A percentile compares a stretch with the other conserved stretches of the same genome.
Evolutionary conservation across 305 asterid species (phyloP).

Genomic region (Rubia tinctorum): DNA sequence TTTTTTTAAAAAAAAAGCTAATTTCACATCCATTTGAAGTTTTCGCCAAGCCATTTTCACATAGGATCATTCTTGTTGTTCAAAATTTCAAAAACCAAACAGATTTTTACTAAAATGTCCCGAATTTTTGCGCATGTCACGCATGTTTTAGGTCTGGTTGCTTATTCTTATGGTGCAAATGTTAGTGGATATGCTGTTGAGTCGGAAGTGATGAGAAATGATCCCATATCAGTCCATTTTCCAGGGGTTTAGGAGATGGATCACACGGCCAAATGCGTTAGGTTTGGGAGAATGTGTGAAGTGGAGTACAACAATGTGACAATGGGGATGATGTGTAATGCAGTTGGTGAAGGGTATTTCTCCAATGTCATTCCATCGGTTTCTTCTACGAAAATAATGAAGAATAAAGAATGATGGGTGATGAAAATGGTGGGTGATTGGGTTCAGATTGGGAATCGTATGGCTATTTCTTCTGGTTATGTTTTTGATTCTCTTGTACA

Average conservation of each 20-base stretch:
- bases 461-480: conserved; percentile 13
- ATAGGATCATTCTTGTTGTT: conserved; percentile 52
- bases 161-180: conserved; percentile 39
- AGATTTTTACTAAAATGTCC: conserved; percentile 46
- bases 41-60: conserved; percentile 51
- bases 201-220: conserved; percentile 27
- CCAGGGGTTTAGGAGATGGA: too few species aligned
- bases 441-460: conserved; percentile 44
- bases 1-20: too few species aligned
- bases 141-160: conserved; percentile 65
- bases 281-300: conserved; percentile 40
- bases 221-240: conserved; percentile 47
- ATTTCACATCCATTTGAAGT: conserved; percentile 39
- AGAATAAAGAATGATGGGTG: not conserved
- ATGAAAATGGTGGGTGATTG: conserved; percentile 64
- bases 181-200: conserved; percentile 18
- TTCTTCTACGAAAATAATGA: not conserved
- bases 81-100: conserved; percentile 70
- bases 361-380: conserved; percentile 46
- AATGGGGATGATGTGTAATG: conserved; percentile 31
- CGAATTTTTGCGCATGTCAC: conserved; percentile 45
- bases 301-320: conserved; percentile 45
- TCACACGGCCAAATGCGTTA: conserved; percentile 40
- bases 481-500: too few species aligned
- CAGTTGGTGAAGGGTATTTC: conserved; percentile 56